A percentile compares a stretch with the other conserved stretches of the same genome.
Evolutionary conservation across 176 grass and related monocot genomes (phyloP).

Genomic region (Themeda triandra): DNA sequence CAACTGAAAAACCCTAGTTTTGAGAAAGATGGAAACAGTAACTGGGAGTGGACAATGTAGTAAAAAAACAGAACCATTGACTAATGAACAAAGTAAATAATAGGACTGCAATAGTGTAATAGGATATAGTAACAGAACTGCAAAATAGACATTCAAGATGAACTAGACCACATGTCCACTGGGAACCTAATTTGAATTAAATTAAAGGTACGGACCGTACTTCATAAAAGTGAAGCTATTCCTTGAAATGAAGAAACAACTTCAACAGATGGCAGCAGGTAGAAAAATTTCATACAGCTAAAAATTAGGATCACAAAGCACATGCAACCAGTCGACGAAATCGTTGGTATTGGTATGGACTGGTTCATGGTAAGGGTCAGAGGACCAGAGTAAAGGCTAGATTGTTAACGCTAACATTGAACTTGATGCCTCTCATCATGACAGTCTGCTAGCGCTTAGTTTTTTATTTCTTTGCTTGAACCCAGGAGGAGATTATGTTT

Average conservation of each 20-base stretch:
- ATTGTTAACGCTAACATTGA: not conserved
- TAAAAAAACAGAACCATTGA: conserved; percentile 13
- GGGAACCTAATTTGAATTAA: not conserved
- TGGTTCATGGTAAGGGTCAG: not conserved
- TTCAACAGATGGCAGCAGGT: not conserved
- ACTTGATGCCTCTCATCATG: not conserved
- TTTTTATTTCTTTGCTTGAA: not conserved
- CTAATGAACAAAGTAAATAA: not conserved
- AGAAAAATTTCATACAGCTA: not conserved
- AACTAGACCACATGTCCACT: conserved; percentile 7
- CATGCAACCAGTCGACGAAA: not conserved
- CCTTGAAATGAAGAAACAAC: not conserved
- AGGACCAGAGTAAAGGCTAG: not conserved
- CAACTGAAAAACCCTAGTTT: conserved; percentile 52
- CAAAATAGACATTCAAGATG: conserved; percentile 8
- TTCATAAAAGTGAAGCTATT: not conserved
- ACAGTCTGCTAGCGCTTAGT: not conserved
- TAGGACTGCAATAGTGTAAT: not conserved
- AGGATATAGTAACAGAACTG: not conserved
- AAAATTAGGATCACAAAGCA: not conserved
- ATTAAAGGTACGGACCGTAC: not conserved
- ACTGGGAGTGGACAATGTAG: not conserved
- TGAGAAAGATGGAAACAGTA: not conserved
- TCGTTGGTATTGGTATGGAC: not conserved
- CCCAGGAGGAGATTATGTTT: not conserved